Evolutionary conservation across 495 filamentous ascomycete genomes (phyloP).

Genomic region (Penicillium goetzii): DNA sequence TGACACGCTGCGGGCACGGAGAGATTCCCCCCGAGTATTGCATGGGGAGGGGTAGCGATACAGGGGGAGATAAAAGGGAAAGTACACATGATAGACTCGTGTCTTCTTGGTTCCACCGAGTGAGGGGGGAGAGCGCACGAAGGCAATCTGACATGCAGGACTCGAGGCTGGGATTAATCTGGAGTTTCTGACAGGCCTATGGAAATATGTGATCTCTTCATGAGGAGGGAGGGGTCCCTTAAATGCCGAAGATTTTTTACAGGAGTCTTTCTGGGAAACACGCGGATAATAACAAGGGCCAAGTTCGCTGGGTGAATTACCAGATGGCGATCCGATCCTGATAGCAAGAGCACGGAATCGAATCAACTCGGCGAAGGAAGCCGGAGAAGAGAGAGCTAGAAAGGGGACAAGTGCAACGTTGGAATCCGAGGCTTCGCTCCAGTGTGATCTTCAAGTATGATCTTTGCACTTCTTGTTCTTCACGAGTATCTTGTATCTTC

Average conservation of each 20-base stretch:
- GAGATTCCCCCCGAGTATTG: background rate
- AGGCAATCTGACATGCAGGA: constrained; percentile 5
- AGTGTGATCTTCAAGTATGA: background rate
- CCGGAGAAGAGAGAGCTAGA: constrained; percentile 3
- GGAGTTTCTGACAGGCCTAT: background rate
- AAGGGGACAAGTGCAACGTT: constrained; percentile 12
- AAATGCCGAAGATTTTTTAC: background rate
- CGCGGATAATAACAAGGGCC: constrained; percentile 17
- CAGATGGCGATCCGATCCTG: background rate
- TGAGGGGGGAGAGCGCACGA: background rate
- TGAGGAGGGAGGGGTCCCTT: background rate
- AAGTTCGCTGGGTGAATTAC: background rate
- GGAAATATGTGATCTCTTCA: background rate
- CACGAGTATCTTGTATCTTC: background rate
- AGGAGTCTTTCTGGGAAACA: constrained; percentile 19
- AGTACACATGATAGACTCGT: background rate
- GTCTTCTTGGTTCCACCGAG: background rate
- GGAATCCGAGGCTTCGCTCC: constrained; percentile 8
- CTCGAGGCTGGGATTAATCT: background rate
- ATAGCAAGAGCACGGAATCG: background rate
- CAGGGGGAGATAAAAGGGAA: background rate
- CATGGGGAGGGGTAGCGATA: background rate
- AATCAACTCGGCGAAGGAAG: background rate
- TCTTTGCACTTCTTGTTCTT: background rate
- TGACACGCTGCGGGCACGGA: constrained; percentile 8